A percentile compares a stretch with the other conserved stretches of the same genome.
phyloP scores from a whole-genome alignment of 2,329 filamentous ascomycete species.

The Chalaropsis ovoidea region DNA sequence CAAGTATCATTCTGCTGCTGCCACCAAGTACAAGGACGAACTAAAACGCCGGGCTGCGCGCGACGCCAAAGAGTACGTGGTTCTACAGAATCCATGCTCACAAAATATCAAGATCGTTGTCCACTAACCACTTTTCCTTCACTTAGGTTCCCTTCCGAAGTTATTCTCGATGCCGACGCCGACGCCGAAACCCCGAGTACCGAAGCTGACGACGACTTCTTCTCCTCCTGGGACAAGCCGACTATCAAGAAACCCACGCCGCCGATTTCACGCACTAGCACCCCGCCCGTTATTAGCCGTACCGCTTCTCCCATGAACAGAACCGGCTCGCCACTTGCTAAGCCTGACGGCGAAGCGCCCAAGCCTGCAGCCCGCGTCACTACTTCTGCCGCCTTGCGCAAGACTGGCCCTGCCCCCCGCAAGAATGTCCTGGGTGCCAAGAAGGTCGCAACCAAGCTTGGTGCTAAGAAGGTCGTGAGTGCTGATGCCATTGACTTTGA shows the following conservation, averaged over 20 bases:
- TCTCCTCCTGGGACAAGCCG: slow-evolving; percentile 98
- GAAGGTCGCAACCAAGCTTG: slow-evolving; percentile 69
- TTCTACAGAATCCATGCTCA: not conserved
- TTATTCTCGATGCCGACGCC: slow-evolving; percentile 65
- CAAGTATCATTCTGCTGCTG: slow-evolving; percentile 90
- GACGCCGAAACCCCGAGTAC: slow-evolving; percentile 67
- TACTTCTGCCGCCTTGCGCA: slow-evolving; percentile 72
- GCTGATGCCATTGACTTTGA: slow-evolving; percentile 85
- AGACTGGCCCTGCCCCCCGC: slow-evolving; percentile 57
- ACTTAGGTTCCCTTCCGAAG: slow-evolving; percentile 67
- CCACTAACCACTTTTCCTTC: not conserved
- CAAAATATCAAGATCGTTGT: not conserved
- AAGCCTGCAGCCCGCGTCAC: slow-evolving; percentile 59
- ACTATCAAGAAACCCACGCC: slow-evolving; percentile 93
- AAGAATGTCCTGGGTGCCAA: slow-evolving; percentile 85
- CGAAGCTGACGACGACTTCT: slow-evolving; percentile 86
- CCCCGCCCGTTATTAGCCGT: slow-evolving; percentile 69
- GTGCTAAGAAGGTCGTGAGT: slow-evolving; percentile 74
- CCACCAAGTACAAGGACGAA: slow-evolving; percentile 96
- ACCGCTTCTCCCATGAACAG: slow-evolving; percentile 86
- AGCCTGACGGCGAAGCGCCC: slow-evolving; percentile 44
- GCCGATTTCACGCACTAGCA: slow-evolving; percentile 78
- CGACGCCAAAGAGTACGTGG: slow-evolving; percentile 70
- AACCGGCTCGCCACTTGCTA: slow-evolving; percentile 70
- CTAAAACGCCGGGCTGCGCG: slow-evolving; percentile 72